A percentile compares a stretch with the other conserved stretches of the same genome.
These are phyloP conservation scores for Pichia sp. DNA, from an alignment of 1,139 yeast species.

Conservation along the genomic window DNA sequence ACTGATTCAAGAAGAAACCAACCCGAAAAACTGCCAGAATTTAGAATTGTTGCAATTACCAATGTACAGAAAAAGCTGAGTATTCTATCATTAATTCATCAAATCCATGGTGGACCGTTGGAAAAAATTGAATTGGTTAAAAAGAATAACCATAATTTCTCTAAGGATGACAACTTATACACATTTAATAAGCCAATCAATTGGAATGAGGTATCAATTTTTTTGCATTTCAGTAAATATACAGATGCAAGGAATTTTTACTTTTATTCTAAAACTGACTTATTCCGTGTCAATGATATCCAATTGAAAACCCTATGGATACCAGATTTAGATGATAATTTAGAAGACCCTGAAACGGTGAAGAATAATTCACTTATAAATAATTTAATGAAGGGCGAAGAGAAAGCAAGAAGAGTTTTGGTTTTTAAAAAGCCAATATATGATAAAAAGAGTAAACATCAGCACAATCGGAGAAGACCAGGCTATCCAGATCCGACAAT, in stretches of 20 bases:
- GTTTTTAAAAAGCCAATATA: conserved; percentile 27
- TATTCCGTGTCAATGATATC: conserved; percentile 57
- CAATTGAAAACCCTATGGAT: conserved; percentile 34
- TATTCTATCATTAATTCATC: conserved; percentile 45
- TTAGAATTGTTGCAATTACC: conserved; percentile 28
- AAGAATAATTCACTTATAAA: conserved; percentile 3
- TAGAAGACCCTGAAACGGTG: background rate
- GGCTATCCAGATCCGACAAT: conserved; percentile 30
- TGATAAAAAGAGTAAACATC: conserved; percentile 14
- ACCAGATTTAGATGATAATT: conserved; percentile 9
- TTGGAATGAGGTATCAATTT: conserved; percentile 31
- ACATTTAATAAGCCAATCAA: conserved; percentile 15
- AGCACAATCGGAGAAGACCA: conserved; percentile 9
- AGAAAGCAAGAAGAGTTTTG: conserved; percentile 27
- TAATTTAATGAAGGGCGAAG: conserved; percentile 19
- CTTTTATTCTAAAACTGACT: conserved; percentile 47
- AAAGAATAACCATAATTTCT: conserved; percentile 12
- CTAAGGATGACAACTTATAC: conserved; percentile 3
- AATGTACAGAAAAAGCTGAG: conserved; percentile 40
- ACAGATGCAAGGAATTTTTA: conserved; percentile 53
- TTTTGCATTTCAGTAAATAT: conserved; percentile 47
- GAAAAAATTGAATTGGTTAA: conserved; percentile 38
- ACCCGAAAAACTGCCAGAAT: conserved; percentile 9
- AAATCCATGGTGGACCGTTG: conserved; percentile 69
- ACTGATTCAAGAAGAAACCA: background rate